Percentiles rank a stretch among this genome's conserved stretches.
Conservation (phyloP, 1,284 basidiomycete species). For the Naganishia liquefaciens region DNA sequence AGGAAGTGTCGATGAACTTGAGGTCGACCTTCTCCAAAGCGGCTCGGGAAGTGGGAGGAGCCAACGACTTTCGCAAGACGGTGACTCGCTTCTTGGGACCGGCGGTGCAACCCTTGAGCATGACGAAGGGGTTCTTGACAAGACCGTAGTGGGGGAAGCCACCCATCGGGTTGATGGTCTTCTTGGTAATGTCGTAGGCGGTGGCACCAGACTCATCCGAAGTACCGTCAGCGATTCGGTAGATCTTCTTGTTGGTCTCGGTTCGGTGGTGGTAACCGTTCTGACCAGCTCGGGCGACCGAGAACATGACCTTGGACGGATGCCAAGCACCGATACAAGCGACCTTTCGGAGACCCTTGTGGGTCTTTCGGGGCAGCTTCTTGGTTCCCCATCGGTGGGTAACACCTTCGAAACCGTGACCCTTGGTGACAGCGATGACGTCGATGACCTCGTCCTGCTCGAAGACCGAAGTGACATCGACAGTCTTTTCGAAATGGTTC, state of each 20-base stretch:
- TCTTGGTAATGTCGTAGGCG: constrained; percentile 89
- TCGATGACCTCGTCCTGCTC: constrained; percentile 98
- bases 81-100: constrained; percentile 98
- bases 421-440: constrained; percentile 97
- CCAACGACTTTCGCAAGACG: constrained; percentile 62
- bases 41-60: constrained; percentile 47
- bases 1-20: constrained; percentile 93
- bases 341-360: constrained; percentile 99
- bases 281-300: constrained; percentile 94
- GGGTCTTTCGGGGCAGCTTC: constrained; percentile 97
- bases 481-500: constrained; percentile 94
- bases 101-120: constrained; percentile 90
- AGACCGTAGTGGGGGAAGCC: constrained; percentile 98
- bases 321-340: constrained; percentile 99
- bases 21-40: constrained; percentile 83
- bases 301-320: constrained; percentile 99
- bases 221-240: constrained; percentile 83
- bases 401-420: constrained; percentile 99
- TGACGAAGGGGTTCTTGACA: constrained; percentile 96
- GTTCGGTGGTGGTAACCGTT: constrained; percentile 99
- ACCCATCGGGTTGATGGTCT: constrained; percentile 96
- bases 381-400: constrained; percentile 99
- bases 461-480: constrained; percentile 83
- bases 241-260: constrained; percentile 98
- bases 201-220: constrained; percentile 88